Percentiles rank a stretch among this genome's conserved stretches.
Conservation (phyloP, 176 grass and related monocot genomes). For the Avena atlantica region DNA sequence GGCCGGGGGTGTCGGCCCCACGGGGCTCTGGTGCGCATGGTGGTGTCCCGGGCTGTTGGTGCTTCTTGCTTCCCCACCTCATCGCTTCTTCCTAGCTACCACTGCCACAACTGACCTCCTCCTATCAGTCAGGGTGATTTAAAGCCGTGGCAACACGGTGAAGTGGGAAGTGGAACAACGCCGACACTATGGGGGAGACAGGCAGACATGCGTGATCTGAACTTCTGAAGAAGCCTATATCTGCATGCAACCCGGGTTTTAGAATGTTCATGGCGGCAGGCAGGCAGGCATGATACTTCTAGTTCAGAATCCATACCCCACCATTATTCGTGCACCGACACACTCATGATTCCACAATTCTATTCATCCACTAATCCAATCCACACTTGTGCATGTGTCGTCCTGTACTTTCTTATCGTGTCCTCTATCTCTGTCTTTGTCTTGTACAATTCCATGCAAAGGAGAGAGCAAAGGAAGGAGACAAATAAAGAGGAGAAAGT, state of each 20-base stretch:
- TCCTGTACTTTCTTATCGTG: constrained; percentile 31
- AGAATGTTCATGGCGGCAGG: constrained; percentile 45
- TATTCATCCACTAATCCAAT: constrained; percentile 14
- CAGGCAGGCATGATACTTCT: constrained; percentile 3
- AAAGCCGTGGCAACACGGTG: constrained; percentile 30
- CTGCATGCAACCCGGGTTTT: constrained; percentile 41
- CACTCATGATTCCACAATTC: constrained; percentile 36
- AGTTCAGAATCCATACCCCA: background rate
- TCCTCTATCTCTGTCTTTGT: background rate
- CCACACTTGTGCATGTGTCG: background rate
- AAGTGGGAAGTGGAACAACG: background rate
- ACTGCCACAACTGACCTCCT: background rate
- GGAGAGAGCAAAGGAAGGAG: background rate
- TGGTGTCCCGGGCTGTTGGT: constrained; percentile 6
- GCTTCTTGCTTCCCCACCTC: constrained; percentile 67
- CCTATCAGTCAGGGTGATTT: constrained; percentile 8
- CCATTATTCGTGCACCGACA: background rate
- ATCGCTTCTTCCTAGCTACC: constrained; percentile 29
- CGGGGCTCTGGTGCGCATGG: background rate
- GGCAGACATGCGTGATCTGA: constrained; percentile 54
- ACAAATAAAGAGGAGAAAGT: constrained; percentile 30
- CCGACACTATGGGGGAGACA: background rate
- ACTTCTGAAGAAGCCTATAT: constrained; percentile 22
- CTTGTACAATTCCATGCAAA: no score
- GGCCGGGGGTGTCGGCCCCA: background rate